phyloP scores from a whole-genome alignment of 176 grass and related monocot species.

The Poa pratensis region DNA sequence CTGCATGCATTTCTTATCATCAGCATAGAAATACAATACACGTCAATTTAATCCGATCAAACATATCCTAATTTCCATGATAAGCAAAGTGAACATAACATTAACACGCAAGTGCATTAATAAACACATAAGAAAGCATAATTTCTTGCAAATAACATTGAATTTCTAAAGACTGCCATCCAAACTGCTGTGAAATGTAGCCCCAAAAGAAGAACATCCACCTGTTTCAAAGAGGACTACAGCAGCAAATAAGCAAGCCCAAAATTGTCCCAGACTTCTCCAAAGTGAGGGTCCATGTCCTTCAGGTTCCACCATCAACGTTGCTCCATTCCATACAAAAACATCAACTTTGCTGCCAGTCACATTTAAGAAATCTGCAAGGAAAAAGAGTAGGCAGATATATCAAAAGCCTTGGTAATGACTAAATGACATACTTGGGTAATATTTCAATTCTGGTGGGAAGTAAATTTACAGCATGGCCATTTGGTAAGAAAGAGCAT shows the following conservation, averaged over 20 bases:
- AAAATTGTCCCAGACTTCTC: not conserved
- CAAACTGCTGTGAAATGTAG: not conserved
- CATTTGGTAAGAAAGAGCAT: constrained; percentile 19
- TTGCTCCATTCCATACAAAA: not conserved
- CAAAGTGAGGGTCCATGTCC: not conserved
- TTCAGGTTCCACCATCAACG: not conserved
- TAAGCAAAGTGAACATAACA: not conserved
- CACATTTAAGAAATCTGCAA: constrained; percentile 20
- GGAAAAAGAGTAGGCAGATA: not conserved
- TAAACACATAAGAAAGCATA: not conserved
- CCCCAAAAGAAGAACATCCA: not conserved
- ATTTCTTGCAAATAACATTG: not conserved
- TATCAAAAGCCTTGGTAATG: not conserved
- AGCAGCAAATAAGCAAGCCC: not conserved
- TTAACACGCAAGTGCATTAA: not conserved
- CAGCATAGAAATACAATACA: not conserved
- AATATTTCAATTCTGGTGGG: not conserved
- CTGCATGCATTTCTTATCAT: not conserved
- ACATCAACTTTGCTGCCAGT: not conserved
- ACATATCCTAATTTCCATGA: not conserved
- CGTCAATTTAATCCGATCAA: not conserved
- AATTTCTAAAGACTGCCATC: not conserved
- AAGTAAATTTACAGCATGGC: not conserved
- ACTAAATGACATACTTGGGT: not conserved
- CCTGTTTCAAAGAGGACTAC: not conserved